Percentiles rank a stretch among this genome's conserved stretches.
Evolutionary conservation across 169 alveolate genomes (phyloP).

Genomic region (Theileria annulata): DNA sequence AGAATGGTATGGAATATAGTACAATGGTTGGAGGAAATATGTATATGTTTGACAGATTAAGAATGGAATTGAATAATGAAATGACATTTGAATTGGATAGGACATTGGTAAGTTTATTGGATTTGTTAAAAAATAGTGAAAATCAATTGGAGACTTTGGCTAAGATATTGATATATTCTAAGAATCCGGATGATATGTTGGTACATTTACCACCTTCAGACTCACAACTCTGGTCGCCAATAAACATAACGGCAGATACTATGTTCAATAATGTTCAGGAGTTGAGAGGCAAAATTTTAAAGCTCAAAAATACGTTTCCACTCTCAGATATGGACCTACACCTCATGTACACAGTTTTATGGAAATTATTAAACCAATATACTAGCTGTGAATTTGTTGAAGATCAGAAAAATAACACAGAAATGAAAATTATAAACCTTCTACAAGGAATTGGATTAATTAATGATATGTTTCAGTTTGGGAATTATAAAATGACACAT

Average conservation of each 20-base stretch:
- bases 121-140: constrained; percentile 36
- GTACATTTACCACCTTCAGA: constrained; percentile 53
- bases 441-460: constrained; percentile 45
- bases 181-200: constrained; percentile 11
- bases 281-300: constrained; percentile 8
- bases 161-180: constrained; percentile 33
- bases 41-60: constrained; percentile 34
- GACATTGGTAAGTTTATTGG: constrained; percentile 37
- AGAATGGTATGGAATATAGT: not conserved
- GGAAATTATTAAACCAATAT: not conserved
- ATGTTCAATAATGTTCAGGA: constrained; percentile 19
- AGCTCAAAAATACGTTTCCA: not conserved
- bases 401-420: not conserved
- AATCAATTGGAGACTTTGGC: constrained; percentile 14
- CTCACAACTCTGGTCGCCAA: constrained; percentile 54
- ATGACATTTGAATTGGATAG: constrained; percentile 54
- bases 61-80: constrained; percentile 29
- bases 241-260: constrained; percentile 24
- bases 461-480: constrained; percentile 43
- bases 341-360: constrained; percentile 26
- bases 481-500: constrained; percentile 46
- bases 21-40: not conserved
- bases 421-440: constrained; percentile 28
- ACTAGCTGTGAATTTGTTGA: not conserved
- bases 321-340: constrained; percentile 35